Percentiles rank a stretch among this genome's conserved stretches.
phyloP scores from a whole-genome alignment of 805 yeast species.

The Komagataella mondaviorum region DNA sequence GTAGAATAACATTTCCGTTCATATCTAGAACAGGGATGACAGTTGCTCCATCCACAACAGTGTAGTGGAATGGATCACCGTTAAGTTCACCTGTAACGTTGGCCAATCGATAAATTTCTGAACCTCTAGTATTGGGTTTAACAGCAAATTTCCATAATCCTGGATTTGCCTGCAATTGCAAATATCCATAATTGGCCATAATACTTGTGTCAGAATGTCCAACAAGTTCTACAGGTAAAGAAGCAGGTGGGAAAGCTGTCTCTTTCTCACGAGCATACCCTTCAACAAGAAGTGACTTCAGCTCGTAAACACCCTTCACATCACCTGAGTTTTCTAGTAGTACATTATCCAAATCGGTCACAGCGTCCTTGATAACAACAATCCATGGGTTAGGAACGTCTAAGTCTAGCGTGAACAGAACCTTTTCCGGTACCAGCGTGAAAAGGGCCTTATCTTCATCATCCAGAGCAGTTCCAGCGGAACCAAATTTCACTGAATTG shows the following conservation, averaged over 20 bases:
- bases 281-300: conserved; percentile 50
- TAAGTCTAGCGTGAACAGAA: conserved; percentile 39
- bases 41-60: neutral
- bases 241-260: conserved; percentile 24
- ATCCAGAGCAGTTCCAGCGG: conserved; percentile 14
- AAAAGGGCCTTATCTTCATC: conserved; percentile 19
- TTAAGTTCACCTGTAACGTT: conserved; percentile 14
- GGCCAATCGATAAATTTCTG: conserved; percentile 25
- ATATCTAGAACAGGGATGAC: conserved; percentile 25
- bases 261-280: conserved; percentile 46
- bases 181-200: conserved; percentile 75
- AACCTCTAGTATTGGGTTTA: conserved; percentile 25
- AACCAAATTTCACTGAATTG: conserved; percentile 17
- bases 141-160: conserved; percentile 51
- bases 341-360: conserved; percentile 53
- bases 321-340: conserved; percentile 23
- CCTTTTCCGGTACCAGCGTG: conserved; percentile 33
- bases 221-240: conserved; percentile 32
- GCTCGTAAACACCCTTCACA: conserved; percentile 31
- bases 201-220: conserved; percentile 42
- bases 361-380: conserved; percentile 35
- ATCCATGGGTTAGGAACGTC: conserved; percentile 61
- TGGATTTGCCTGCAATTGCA: conserved; percentile 63
- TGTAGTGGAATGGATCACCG: conserved; percentile 3
- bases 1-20: conserved; percentile 30